A percentile compares a stretch with the other conserved stretches of the same genome.
phyloP scores from a whole-genome alignment of 2,329 filamentous ascomycete genomes.

The Emericellopsis cladophorae region DNA sequence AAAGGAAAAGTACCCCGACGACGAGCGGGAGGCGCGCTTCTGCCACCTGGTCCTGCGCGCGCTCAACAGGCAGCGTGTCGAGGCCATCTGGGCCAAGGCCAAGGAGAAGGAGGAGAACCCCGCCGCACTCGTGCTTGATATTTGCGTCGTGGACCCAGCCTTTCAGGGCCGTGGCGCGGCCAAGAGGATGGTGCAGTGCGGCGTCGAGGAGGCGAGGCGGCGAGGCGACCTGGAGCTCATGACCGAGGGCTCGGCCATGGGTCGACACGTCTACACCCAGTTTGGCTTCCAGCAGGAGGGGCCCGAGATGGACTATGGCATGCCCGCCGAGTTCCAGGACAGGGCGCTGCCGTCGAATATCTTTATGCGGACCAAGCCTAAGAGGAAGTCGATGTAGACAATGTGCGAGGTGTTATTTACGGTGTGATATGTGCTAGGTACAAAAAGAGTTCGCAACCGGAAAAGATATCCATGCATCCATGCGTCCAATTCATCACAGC shows the following conservation, averaged over 20 bases:
- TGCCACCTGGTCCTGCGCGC: constrained; percentile 27
- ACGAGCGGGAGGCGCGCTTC: constrained; percentile 32
- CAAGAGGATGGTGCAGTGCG: constrained; percentile 30
- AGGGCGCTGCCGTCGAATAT: constrained; percentile 27
- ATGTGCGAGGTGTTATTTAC: too few species aligned
- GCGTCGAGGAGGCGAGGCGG: constrained; percentile 25
- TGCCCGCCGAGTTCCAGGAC: constrained; percentile 27
- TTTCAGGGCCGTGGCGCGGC: constrained; percentile 39
- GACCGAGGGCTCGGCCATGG: constrained; percentile 35
- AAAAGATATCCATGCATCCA: too few species aligned
- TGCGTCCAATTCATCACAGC: too few species aligned
- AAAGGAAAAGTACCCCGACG: constrained; percentile 19
- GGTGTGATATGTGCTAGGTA: too few species aligned
- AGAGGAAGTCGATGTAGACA: too few species aligned
- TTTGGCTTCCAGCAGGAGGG: constrained; percentile 27
- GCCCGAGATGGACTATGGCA: constrained; percentile 25
- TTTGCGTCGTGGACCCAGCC: constrained; percentile 37
- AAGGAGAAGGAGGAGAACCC: constrained; percentile 16
- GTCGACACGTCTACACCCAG: constrained; percentile 29
- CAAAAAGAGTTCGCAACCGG: too few species aligned
- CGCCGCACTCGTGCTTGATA: constrained; percentile 34
- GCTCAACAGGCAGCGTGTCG: constrained; percentile 28
- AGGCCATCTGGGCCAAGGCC: constrained; percentile 26
- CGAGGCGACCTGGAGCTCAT: constrained; percentile 26
- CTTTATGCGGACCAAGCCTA: constrained; percentile 27